Conservation (phyloP, 306 rosid species). For the Comarum palustre region DNA sequence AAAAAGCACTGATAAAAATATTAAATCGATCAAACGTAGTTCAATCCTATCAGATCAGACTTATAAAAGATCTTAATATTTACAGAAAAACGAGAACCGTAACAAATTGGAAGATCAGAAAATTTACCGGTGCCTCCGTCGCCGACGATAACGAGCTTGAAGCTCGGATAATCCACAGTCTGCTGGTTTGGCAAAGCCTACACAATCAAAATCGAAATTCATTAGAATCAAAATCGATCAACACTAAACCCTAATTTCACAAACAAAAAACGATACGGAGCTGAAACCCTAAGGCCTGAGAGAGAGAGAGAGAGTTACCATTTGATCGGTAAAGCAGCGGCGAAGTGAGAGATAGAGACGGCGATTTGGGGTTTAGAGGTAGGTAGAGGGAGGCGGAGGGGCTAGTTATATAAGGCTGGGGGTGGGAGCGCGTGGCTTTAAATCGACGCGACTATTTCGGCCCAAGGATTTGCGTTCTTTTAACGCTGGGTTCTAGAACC, state of each 20-base stretch:
- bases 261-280: constrained; percentile 7
- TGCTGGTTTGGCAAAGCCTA: constrained; percentile 57
- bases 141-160: constrained; percentile 73
- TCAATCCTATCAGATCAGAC: not conserved
- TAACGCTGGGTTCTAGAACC: not conserved
- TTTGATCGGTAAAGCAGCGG: not conserved
- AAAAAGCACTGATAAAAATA: not conserved
- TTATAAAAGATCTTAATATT: not conserved
- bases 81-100: too few relatives aligned
- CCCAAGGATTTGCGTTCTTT: not conserved
- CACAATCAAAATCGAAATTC: not conserved
- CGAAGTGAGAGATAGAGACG: not conserved
- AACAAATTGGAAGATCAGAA: not conserved
- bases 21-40: not conserved
- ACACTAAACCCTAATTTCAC: not conserved
- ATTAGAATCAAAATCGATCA: not conserved
- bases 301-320: constrained; percentile 24
- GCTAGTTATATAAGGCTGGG: not conserved
- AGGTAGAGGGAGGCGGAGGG: not conserved
- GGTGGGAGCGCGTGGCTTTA: constrained; percentile 22
- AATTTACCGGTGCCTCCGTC: constrained; percentile 70
- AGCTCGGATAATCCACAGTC: constrained; percentile 60
- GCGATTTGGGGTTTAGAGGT: not conserved
- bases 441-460: constrained; percentile 26
- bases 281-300: not conserved